These are phyloP conservation scores for Arctostaphylos glauca DNA, from an alignment of 148 eudicot species.

Conservation along the genomic window DNA sequence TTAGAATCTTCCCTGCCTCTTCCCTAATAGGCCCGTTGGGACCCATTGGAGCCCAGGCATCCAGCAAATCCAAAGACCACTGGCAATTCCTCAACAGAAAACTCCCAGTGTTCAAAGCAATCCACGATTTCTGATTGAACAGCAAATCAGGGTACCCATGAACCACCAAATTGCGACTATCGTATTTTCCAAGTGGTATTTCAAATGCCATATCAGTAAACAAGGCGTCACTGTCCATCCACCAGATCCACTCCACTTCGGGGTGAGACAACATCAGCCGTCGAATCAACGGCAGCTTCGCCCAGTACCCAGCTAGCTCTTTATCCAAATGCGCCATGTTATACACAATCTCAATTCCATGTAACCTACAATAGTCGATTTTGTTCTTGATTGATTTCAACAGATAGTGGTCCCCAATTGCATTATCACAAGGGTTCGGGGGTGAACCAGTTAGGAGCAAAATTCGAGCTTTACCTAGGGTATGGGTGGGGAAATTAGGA, in stretches of 20 bases:
- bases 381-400: conserved; percentile 70
- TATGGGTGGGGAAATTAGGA: conserved; percentile 42
- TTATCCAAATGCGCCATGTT: conserved; percentile 67
- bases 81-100: conserved; percentile 69
- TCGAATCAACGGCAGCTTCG: conserved; percentile 61
- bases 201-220: conserved; percentile 79
- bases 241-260: conserved; percentile 81
- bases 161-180: conserved; percentile 51
- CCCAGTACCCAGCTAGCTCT: conserved; percentile 70
- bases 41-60: conserved; percentile 82
- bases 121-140: conserved; percentile 63
- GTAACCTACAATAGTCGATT: conserved; percentile 76
- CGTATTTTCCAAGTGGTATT: conserved; percentile 52
- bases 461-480: conserved; percentile 46
- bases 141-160: conserved; percentile 72
- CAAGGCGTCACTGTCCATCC: conserved; percentile 85
- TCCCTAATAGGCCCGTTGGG: conserved; percentile 53
- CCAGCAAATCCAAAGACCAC: conserved; percentile 73
- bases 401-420: conserved; percentile 70
- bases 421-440: conserved; percentile 69
- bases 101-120: conserved; percentile 64
- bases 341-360: conserved; percentile 63
- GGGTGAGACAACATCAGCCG: conserved; percentile 79
- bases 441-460: conserved; percentile 74
- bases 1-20: conserved; percentile 58